Evolutionary conservation across 169 alveolate species (phyloP), one percentile per base, ranked within the genome.

Genomic region (Plasmodium cynomolgi): DNA sequence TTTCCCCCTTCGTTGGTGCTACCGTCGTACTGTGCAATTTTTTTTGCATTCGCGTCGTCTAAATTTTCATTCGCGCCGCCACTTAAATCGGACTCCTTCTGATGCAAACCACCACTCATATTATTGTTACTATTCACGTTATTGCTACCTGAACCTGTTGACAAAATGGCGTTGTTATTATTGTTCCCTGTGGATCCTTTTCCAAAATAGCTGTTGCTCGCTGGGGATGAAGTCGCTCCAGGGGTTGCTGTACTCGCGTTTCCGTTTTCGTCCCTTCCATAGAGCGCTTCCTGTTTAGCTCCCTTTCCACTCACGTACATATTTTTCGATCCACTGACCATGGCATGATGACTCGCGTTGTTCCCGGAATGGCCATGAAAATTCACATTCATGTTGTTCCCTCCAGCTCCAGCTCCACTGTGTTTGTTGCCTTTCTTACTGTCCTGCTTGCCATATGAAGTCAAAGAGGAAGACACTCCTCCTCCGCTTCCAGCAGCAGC

Each of bases 221-320:
- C 74, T 34, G 81, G 15, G 7, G 37, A 20, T 26, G 15, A 7
- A 47, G 68, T 15, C 17, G 47, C 31, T 17, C 54, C 84, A 9
- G 34, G 62, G 62, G 62, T 41, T 8, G 44, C 4, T 44, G 37
- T 68, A 23, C 15, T 29, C n/a, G n/a, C 37, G 37, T 29, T 41
- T 71, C 71, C 58, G 3, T 39, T 79, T 50, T 84, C 92, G 2
- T 47, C 81, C 34, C 81, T 84, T 31, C 79, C 71, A 73, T 84
- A 31, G 15, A 68, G 77, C n/a, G 7, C 77, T 72, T 84, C 92
- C n/a, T 44, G 92, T 13, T 84, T 84, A 1, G 33, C 37, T 8
- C 54, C 56, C 33, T 86, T 75, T 13, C 34, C 68, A 86, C 72
- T 77, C 15, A 23, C 37, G 31, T 86, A 86, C 20, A 56, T 3